phyloP scores from a whole-genome alignment of 2,329 filamentous ascomycete species.

The Talaromyces sp. region DNA sequence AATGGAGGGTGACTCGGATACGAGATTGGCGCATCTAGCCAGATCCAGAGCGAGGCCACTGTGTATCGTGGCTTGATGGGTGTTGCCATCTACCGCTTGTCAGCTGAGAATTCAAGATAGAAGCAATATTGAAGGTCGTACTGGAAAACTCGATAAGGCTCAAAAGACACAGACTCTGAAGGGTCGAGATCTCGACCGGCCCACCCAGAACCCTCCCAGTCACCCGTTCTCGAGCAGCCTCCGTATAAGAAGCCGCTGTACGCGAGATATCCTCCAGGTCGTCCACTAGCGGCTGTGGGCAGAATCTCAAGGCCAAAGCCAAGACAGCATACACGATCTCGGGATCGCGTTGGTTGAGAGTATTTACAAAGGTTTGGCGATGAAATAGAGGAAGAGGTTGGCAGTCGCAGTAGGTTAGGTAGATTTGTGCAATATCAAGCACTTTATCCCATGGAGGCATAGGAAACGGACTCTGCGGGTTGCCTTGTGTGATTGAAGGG shows the following conservation, averaged over 20 bases:
- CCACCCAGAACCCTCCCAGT: slow-evolving; percentile 36
- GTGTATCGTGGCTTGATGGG: slow-evolving; percentile 28
- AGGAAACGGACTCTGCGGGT: slow-evolving; percentile 11
- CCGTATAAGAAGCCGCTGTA: slow-evolving; percentile 31
- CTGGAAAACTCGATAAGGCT: slow-evolving; percentile 39
- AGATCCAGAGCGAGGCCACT: slow-evolving; percentile 43
- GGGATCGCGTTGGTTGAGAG: slow-evolving; percentile 33
- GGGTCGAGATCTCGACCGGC: slow-evolving; percentile 38
- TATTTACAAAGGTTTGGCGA: slow-evolving; percentile 35
- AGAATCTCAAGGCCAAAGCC: slow-evolving; percentile 42
- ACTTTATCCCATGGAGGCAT: slow-evolving; percentile 38
- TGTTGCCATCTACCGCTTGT: slow-evolving; percentile 29
- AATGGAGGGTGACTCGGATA: slow-evolving; percentile 26
- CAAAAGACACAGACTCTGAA: slow-evolving; percentile 38
- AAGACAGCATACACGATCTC: slow-evolving; percentile 34
- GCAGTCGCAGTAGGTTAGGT: slow-evolving; percentile 45
- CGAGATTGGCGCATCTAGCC: slow-evolving; percentile 41
- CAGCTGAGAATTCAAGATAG: neutral
- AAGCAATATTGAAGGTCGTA: slow-evolving; percentile 16
- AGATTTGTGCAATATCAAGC: slow-evolving; percentile 35
- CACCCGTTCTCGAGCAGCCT: slow-evolving; percentile 31
- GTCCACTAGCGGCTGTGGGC: slow-evolving; percentile 20
- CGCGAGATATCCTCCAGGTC: slow-evolving; percentile 17
- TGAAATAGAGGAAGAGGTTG: slow-evolving; percentile 48
- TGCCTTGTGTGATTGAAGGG: slow-evolving; percentile 6